phyloP scores from a whole-genome alignment of 2,329 filamentous ascomycete species.

The Akanthomyces uredinophilus region DNA sequence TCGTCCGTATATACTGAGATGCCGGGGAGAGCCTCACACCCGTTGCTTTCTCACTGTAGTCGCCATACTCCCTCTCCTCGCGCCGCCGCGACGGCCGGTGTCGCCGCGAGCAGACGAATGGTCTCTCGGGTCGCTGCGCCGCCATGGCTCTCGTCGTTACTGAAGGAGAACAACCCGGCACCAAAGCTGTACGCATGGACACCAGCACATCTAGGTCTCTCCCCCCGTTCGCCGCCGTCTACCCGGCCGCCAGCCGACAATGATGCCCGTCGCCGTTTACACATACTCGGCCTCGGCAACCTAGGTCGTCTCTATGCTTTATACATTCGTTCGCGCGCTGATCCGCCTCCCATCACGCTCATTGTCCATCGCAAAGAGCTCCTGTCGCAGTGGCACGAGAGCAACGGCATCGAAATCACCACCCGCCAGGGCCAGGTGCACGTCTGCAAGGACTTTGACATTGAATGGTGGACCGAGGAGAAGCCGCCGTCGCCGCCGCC shows the following conservation, averaged over 20 bases:
- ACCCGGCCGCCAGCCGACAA: background rate
- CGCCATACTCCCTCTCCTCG: background rate
- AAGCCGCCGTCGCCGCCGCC: slow-evolving; percentile 30
- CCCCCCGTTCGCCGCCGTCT: background rate
- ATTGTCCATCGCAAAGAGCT: slow-evolving; percentile 62
- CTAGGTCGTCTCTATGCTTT: slow-evolving; percentile 68
- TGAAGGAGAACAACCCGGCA: slow-evolving; percentile 22
- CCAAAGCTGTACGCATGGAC: slow-evolving; percentile 36
- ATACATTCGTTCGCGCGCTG: slow-evolving; percentile 54
- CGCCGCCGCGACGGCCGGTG: background rate
- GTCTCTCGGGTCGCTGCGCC: slow-evolving; percentile 16
- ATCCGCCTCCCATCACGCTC: slow-evolving; percentile 70
- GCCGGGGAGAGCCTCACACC: background rate
- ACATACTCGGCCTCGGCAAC: slow-evolving; percentile 77
- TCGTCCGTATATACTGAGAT: background rate
- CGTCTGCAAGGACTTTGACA: slow-evolving; percentile 36
- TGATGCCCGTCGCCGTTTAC: slow-evolving; percentile 48
- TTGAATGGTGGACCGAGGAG: slow-evolving; percentile 52
- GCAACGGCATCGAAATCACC: slow-evolving; percentile 41
- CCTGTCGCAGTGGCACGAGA: slow-evolving; percentile 41
- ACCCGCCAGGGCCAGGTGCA: slow-evolving; percentile 30
- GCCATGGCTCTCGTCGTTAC: slow-evolving; percentile 30
- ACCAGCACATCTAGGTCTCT: slow-evolving; percentile 24
- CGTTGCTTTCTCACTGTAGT: background rate
- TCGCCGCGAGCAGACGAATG: background rate